Conservation (phyloP, 2,329 filamentous ascomycete species). For the Alternaria incomplexa region DNA sequence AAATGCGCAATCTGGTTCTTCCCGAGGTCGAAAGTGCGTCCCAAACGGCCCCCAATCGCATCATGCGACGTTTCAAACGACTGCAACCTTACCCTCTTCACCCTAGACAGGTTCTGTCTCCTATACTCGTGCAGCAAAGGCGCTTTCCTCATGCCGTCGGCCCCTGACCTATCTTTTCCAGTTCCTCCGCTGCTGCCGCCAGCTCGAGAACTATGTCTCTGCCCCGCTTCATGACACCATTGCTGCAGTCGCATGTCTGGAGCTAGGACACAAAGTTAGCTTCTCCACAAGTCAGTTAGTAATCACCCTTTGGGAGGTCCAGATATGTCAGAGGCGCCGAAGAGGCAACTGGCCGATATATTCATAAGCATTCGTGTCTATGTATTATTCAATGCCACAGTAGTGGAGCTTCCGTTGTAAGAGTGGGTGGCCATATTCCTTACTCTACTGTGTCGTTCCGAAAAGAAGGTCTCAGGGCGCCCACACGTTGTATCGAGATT, state of each 20-base stretch:
- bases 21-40: constrained; percentile 30
- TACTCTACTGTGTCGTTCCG: background rate
- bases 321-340: background rate
- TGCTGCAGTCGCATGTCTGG: background rate
- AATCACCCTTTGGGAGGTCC: background rate
- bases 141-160: constrained; percentile 1
- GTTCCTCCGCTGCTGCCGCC: constrained; percentile 29
- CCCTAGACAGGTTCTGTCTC: constrained; percentile 16
- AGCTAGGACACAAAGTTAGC: background rate
- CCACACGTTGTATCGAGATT: background rate
- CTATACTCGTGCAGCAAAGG: constrained; percentile 4
- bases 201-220: constrained; percentile 6
- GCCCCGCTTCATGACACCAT: background rate
- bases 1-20: constrained; percentile 32
- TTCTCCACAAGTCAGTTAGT: background rate
- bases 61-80: constrained; percentile 7
- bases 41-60: constrained; percentile 21
- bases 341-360: background rate
- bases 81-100: constrained; percentile 15
- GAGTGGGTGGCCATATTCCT: background rate
- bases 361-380: constrained; percentile 17
- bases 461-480: constrained; percentile 5
- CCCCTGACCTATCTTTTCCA: constrained; percentile 2
- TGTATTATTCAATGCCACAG: background rate
- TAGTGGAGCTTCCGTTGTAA: background rate